Conservation (phyloP, 1,284 basidiomycete genomes). For the Athelia psychrophila region DNA sequence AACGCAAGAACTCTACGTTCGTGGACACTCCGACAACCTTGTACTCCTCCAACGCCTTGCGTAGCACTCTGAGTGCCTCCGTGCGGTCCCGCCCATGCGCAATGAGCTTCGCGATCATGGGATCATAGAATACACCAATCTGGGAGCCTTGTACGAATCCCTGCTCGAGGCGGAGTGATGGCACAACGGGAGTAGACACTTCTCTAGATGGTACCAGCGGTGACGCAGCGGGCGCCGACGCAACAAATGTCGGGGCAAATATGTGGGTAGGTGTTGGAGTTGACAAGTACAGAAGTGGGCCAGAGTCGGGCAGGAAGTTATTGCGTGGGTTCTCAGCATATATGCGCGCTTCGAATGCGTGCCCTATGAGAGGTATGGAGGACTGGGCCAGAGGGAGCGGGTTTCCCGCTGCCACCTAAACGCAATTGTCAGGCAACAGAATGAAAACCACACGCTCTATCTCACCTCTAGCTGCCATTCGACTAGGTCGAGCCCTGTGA, state of each 20-base stretch:
- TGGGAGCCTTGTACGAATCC: slow-evolving; percentile 86
- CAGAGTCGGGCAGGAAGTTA: slow-evolving; percentile 91
- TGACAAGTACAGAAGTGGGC: slow-evolving; percentile 76
- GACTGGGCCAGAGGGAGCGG: slow-evolving; percentile 76
- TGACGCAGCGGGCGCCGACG: slow-evolving; percentile 20
- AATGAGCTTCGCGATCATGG: slow-evolving; percentile 93
- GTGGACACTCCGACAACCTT: slow-evolving; percentile 89
- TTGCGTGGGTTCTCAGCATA: slow-evolving; percentile 96
- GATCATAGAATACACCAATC: slow-evolving; percentile 92
- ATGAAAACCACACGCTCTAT: background rate
- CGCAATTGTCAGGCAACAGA: background rate
- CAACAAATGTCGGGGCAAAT: slow-evolving; percentile 50
- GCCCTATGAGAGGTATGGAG: slow-evolving; percentile 81
- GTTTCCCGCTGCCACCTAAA: slow-evolving; percentile 84
- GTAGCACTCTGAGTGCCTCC: slow-evolving; percentile 79
- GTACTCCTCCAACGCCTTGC: slow-evolving; percentile 83
- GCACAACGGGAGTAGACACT: slow-evolving; percentile 42
- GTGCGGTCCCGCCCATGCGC: slow-evolving; percentile 86
- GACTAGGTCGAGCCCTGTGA: slow-evolving; percentile 89
- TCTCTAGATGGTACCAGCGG: slow-evolving; percentile 32
- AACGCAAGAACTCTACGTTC: slow-evolving; percentile 86
- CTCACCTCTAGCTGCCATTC: slow-evolving; percentile 88
- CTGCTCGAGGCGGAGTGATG: slow-evolving; percentile 85
- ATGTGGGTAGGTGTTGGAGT: slow-evolving; percentile 67
- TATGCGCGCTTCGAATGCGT: slow-evolving; percentile 95